Percentiles rank a stretch among this genome's conserved stretches.
Evolutionary conservation across 352 stramenopile genomes (phyloP).

Genomic region (Globisporangium spinosum): DNA sequence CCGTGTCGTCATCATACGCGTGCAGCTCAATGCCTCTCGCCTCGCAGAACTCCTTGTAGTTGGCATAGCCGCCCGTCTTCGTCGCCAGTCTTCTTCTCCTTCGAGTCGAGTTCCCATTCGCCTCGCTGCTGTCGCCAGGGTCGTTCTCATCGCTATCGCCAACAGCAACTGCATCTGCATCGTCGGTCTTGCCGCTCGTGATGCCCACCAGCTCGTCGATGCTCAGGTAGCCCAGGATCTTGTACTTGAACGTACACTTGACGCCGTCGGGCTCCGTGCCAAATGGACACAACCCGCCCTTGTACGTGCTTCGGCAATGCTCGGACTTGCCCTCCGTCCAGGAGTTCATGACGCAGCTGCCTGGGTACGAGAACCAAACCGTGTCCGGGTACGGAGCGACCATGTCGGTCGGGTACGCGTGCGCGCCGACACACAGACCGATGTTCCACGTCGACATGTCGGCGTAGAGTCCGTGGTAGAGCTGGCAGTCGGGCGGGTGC

Average conservation of each 20-base stretch:
- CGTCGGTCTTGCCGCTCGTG: slow-evolving; percentile 26
- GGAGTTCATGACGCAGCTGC: slow-evolving; percentile 50
- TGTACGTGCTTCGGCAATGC: slow-evolving; percentile 30
- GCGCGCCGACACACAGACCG: slow-evolving; percentile 54
- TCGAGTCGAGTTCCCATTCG: neutral
- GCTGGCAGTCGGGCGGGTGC: slow-evolving; percentile 47
- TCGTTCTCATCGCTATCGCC: slow-evolving; percentile 6
- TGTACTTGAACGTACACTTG: slow-evolving; percentile 70
- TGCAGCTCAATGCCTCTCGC: slow-evolving; percentile 50
- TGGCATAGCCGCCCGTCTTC: slow-evolving; percentile 18
- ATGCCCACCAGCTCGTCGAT: slow-evolving; percentile 78
- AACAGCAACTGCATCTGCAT: neutral
- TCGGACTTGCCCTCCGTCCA: slow-evolving; percentile 47
- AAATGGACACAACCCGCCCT: slow-evolving; percentile 55
- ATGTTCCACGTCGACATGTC: slow-evolving; percentile 36
- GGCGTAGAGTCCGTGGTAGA: slow-evolving; percentile 55
- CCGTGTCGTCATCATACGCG: slow-evolving; percentile 46
- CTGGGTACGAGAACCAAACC: slow-evolving; percentile 75
- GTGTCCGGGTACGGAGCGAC: slow-evolving; percentile 59
- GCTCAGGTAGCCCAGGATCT: slow-evolving; percentile 51
- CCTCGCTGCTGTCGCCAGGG: slow-evolving; percentile 1
- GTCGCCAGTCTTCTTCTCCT: neutral
- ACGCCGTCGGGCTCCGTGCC: slow-evolving; percentile 53
- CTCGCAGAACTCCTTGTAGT: slow-evolving; percentile 49
- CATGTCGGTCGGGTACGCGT: slow-evolving; percentile 51